These are phyloP conservation scores for Paspalum vaginatum DNA, from an alignment of 176 grass and related monocot genomes.

Conservation along the genomic window DNA sequence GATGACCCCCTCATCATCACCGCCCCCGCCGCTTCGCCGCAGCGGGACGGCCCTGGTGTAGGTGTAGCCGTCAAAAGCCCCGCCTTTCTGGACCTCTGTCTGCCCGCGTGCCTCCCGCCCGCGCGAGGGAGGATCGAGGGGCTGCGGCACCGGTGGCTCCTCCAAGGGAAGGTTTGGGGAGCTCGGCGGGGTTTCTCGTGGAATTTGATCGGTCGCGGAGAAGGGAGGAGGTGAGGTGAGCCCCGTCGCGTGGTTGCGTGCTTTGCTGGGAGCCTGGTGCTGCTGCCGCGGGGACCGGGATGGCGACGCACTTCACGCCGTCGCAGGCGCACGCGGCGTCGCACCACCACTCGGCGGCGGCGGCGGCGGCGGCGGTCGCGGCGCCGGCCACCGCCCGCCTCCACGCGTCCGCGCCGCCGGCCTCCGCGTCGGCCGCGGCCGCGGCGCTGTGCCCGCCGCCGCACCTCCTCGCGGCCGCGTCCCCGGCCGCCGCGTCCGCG, in stretches of 20 bases:
- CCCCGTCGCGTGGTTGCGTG: constrained; percentile 1
- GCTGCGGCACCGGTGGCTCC: not conserved
- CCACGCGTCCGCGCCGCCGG: constrained; percentile 32
- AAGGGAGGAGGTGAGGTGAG: constrained; percentile 32
- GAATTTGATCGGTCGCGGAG: constrained; percentile 31
- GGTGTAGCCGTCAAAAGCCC: constrained; percentile 20
- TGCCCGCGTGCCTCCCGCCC: not conserved
- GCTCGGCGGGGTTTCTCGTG: constrained; percentile 5
- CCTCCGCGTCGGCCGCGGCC: constrained; percentile 16
- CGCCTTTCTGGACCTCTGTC: not conserved
- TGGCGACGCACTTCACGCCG: constrained; percentile 83
- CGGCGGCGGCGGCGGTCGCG: not conserved
- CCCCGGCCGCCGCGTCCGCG: constrained; percentile 29
- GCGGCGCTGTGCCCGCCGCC: constrained; percentile 32
- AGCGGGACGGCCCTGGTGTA: not conserved
- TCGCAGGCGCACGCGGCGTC: constrained; percentile 60
- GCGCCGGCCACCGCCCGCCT: constrained; percentile 31
- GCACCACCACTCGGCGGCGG: constrained; percentile 36
- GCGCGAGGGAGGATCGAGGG: not conserved
- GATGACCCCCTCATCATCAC: constrained; percentile 13
- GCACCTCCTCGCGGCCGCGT: constrained; percentile 28
- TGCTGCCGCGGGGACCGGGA: constrained; percentile 7
- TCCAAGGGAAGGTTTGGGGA: not conserved
- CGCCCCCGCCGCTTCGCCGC: not conserved
- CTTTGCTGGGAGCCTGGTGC: not conserved